Base-by-base conservation (phyloP, 2,329 filamentous ascomycete genomes). In the Botrytis byssoidea region DNA sequence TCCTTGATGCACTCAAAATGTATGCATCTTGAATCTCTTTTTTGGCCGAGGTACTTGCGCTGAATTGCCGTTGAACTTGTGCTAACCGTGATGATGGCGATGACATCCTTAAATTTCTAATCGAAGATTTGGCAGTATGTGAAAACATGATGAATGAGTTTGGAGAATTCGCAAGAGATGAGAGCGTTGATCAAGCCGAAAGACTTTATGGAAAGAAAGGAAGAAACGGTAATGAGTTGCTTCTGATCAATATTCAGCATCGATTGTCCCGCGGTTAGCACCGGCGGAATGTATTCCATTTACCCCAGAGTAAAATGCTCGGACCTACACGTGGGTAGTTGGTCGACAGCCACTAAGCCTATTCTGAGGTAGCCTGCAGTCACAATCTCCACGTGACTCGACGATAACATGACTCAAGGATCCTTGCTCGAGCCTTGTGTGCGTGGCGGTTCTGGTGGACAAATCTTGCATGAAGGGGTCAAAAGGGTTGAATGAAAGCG, bases 1-100 rank as follows among this genome's bases (percentile, higher is more conserved):
- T 99, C 79, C 96, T 88, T 25, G 95, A 89, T 18, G 93, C 96
- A 81, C 94, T 95, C 76, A 99, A 83, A 78, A 99, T 98, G 83
- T 98, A 99, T 66, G 93, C 95, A 83, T 98, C 94, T 80, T 93
- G 91, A 71, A 97, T 88, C 81, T 97, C 92, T 83, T 91, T 85
- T 75, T 82, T 82, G 40, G 81, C 80, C 32, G 83, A 80, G 70
- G 85, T 81, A 72, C 86, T 84, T 65, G 84, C 84, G 79, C 84
- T 86, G 81, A 91, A 88, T 74, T 86, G 83, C 73, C 86, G 81
- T 66, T 84, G 83, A 70, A 85, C 78, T 77, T 85, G 85, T 32
- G 83, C 80, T 63, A 87, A 80, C 78, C 86, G 83, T 78, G 79
- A 74, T 37, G 74, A 42, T 7, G 72, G 51, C 51, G 79, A 70